Conservation (phyloP, 2,329 filamentous ascomycete genomes). For the Penicillium carneum region DNA sequence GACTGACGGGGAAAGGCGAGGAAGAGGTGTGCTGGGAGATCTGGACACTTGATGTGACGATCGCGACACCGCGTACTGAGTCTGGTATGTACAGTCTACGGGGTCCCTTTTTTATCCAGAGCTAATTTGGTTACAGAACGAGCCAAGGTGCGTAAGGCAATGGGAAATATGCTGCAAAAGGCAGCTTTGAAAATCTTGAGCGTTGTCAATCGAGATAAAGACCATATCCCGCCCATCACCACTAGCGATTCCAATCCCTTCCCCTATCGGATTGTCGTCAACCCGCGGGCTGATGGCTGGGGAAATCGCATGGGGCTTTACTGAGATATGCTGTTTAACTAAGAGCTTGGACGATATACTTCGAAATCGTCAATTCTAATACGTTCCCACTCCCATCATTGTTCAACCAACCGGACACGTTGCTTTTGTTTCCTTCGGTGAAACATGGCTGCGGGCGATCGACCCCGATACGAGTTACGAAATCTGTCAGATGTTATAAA, state of each 20-base stretch:
- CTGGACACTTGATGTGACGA: constrained; percentile 93
- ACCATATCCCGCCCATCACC: constrained; percentile 96
- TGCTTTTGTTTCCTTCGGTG: not conserved
- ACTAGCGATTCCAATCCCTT: constrained; percentile 92
- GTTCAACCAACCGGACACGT: constrained; percentile 16
- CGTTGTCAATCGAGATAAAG: constrained; percentile 85
- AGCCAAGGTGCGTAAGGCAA: constrained; percentile 84
- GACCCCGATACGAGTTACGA: constrained; percentile 15
- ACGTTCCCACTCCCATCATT: not conserved
- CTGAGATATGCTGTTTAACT: constrained; percentile 45
- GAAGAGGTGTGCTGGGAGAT: constrained; percentile 97
- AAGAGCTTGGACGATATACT: not conserved
- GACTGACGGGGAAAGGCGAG: constrained; percentile 68
- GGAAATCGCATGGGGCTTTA: constrained; percentile 79
- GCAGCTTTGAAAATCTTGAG: constrained; percentile 89
- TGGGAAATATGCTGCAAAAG: constrained; percentile 86
- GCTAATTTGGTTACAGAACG: constrained; percentile 65
- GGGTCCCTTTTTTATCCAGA: not conserved
- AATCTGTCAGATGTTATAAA: constrained; percentile 6
- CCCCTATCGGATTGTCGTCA: constrained; percentile 89
- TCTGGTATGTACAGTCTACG: constrained; percentile 66
- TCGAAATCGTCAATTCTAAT: not conserved
- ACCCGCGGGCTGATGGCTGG: constrained; percentile 82
- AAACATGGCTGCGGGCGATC: constrained; percentile 6
- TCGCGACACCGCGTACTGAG: constrained; percentile 87